A percentile compares a stretch with the other conserved stretches of the same genome.
These are phyloP conservation scores for Lecanicillium sp. DNA, from an alignment of 2,329 filamentous ascomycete genomes.

Conservation along the genomic window DNA sequence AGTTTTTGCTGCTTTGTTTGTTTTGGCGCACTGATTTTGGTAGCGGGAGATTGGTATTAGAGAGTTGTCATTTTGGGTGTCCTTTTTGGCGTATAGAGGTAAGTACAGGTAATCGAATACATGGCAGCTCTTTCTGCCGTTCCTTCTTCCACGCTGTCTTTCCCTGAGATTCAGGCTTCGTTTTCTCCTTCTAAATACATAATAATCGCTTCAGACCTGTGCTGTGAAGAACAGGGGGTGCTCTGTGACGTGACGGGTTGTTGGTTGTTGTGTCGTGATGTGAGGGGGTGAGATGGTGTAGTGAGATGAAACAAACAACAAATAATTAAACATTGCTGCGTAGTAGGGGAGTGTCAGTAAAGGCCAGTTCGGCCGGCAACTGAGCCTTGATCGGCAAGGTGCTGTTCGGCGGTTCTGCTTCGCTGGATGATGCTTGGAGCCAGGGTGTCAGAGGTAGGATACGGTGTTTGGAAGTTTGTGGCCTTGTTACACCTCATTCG, in stretches of 20 bases:
- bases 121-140: no score
- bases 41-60: neutral
- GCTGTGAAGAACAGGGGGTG: no score
- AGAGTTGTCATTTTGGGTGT: no score
- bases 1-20: neutral
- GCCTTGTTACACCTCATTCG: no score
- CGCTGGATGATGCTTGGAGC: neutral
- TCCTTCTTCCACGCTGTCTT: no score
- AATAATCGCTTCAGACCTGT: no score
- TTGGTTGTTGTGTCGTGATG: no score
- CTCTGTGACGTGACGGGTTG: no score
- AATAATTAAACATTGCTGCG: neutral
- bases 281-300: neutral
- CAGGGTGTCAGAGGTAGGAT: neutral
- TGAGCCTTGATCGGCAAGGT: neutral
- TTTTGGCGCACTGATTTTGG: conserved; percentile 2
- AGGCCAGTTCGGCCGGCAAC: neutral
- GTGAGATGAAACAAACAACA: conserved; percentile 3
- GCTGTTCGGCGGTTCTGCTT: neutral
- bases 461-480: neutral
- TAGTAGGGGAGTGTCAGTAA: conserved; percentile 2
- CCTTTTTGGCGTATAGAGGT: no score
- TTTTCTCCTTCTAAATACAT: no score
- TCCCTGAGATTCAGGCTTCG: no score
- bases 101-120: no score